Evolutionary conservation across 768 basidiomycete species (phyloP).

Genomic region (Lactarius deliciosus): DNA sequence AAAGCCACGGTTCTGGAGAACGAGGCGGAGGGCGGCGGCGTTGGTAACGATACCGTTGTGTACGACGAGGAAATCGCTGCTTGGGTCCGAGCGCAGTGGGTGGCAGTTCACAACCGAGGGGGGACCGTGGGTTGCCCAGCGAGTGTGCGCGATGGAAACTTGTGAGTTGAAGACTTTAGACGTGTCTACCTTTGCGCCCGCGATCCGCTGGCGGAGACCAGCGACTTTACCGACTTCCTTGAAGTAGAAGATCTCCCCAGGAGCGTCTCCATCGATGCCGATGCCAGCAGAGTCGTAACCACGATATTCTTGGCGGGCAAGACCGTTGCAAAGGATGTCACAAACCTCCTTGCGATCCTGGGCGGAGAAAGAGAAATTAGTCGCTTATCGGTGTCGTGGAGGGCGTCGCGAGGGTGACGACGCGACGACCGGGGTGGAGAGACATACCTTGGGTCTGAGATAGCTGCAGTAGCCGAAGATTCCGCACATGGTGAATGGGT

Average conservation of each 20-base stretch:
- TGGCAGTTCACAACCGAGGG: slow-evolving; percentile 91
- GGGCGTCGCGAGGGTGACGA: neutral
- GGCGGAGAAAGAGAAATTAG: neutral
- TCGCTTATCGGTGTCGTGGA: neutral
- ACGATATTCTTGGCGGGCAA: slow-evolving; percentile 95
- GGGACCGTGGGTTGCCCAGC: slow-evolving; percentile 98
- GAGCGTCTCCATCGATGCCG: slow-evolving; percentile 87
- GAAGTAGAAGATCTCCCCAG: slow-evolving; percentile 77
- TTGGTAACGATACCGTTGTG: slow-evolving; percentile 99
- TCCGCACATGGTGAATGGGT: slow-evolving; percentile 66
- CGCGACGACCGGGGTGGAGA: neutral
- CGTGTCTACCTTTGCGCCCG: slow-evolving; percentile 65
- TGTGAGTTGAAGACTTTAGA: slow-evolving; percentile 78
- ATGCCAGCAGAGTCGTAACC: slow-evolving; percentile 96
- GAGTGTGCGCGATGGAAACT: slow-evolving; percentile 97
- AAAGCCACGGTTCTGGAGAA: slow-evolving; percentile 95
- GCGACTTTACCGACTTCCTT: slow-evolving; percentile 99
- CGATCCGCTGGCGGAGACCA: slow-evolving; percentile 86
- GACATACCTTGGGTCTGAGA: slow-evolving; percentile 86
- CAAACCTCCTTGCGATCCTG: slow-evolving; percentile 61
- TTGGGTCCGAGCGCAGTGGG: slow-evolving; percentile 82
- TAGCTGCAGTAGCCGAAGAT: slow-evolving; percentile 96
- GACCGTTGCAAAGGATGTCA: slow-evolving; percentile 86
- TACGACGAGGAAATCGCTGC: slow-evolving; percentile 85
- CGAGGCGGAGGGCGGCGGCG: slow-evolving; percentile 79